Conservation (phyloP, 176 grass and related monocot genomes). For the Thinopyrum elongatum region DNA sequence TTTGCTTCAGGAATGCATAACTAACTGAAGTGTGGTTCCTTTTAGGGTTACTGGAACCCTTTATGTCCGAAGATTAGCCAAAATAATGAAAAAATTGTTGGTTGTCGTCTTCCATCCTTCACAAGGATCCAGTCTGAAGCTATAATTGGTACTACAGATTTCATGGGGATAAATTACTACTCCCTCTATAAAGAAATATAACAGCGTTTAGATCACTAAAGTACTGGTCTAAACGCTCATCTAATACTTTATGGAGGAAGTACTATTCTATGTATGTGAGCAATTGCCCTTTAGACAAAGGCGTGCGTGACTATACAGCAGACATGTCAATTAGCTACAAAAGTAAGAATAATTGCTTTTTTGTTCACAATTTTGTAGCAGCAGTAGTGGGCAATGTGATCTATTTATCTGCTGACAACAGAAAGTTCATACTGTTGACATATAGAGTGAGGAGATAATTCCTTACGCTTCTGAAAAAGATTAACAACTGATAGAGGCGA, state of each 20-base stretch:
- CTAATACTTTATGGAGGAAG: no score
- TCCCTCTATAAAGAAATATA: no score
- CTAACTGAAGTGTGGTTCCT: background rate
- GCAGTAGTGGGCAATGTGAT: background rate
- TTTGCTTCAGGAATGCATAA: background rate
- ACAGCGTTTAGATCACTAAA: no score
- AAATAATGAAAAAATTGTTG: slow-evolving; percentile 46
- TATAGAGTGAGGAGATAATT: background rate
- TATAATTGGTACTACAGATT: slow-evolving; percentile 48
- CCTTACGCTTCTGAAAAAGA: background rate
- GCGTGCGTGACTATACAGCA: slow-evolving; percentile 20
- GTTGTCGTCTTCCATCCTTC: no score
- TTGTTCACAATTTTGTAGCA: background rate
- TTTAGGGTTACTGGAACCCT: slow-evolving; percentile 48
- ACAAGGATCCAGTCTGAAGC: slow-evolving; percentile 25
- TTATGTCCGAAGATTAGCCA: slow-evolving; percentile 51
- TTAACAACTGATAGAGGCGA: no score
- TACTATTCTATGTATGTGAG: slow-evolving; percentile 41
- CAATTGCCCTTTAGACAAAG: background rate
- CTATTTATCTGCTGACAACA: background rate
- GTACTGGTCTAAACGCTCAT: no score
- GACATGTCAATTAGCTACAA: slow-evolving; percentile 18
- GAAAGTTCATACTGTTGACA: background rate
- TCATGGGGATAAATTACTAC: slow-evolving; percentile 69
- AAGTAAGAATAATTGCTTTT: slow-evolving; percentile 12